phyloP scores from a whole-genome alignment of 2,329 filamentous ascomycete species.

The Bipolaris oryzae region DNA sequence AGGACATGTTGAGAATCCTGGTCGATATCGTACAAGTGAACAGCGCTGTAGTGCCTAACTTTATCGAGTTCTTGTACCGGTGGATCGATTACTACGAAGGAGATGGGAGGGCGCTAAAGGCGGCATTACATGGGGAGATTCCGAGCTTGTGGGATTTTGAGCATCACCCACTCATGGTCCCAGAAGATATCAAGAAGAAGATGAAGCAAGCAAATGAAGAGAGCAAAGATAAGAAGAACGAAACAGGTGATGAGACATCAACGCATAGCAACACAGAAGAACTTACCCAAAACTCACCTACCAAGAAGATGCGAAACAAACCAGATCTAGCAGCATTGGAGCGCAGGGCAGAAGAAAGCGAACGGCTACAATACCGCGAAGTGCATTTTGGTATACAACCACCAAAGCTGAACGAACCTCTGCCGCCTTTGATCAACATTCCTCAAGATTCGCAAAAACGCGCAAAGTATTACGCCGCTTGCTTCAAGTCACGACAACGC shows the following conservation, averaged over 20 bases:
- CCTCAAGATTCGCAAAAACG: conserved; percentile 30
- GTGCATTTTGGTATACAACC: conserved; percentile 40
- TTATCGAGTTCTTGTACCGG: conserved; percentile 44
- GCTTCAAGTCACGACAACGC: conserved; percentile 40
- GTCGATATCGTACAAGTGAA: conserved; percentile 41
- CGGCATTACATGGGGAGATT: conserved; percentile 41
- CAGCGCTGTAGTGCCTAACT: conserved; percentile 39
- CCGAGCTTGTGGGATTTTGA: conserved; percentile 46
- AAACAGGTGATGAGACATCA: neutral
- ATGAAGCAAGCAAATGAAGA: neutral
- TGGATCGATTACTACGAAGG: conserved; percentile 43
- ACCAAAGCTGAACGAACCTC: conserved; percentile 28
- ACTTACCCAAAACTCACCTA: conserved; percentile 22
- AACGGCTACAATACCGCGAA: conserved; percentile 42
- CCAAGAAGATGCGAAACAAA: conserved; percentile 31
- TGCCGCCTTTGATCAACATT: conserved; percentile 42
- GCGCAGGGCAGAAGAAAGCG: conserved; percentile 31
- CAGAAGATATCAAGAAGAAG: conserved; percentile 14
- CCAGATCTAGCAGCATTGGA: conserved; percentile 35
- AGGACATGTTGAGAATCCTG: conserved; percentile 38
- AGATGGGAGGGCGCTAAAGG: conserved; percentile 40
- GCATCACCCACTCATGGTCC: conserved; percentile 34
- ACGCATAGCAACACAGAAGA: conserved; percentile 13
- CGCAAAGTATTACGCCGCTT: conserved; percentile 38
- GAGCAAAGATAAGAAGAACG: neutral